Evolutionary conservation across 495 filamentous ascomycete species (phyloP).

Genomic region (Tuber microsphaerosporum): DNA sequence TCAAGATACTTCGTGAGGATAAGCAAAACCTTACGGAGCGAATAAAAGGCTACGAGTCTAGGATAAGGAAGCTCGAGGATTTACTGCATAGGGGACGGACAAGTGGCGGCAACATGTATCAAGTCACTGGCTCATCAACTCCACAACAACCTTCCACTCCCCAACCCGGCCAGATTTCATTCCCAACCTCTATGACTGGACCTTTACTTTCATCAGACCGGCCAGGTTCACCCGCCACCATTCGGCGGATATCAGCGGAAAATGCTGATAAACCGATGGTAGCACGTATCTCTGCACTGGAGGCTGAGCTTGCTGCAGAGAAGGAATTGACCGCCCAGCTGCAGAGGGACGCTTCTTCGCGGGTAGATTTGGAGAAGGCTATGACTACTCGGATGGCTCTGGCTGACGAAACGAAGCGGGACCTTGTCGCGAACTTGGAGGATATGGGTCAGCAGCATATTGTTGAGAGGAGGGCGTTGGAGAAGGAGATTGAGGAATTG

Average conservation of each 20-base stretch:
- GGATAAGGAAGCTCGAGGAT: slow-evolving; percentile 86
- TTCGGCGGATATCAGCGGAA: slow-evolving; percentile 30
- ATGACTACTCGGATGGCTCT: slow-evolving; percentile 53
- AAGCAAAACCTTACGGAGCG: slow-evolving; percentile 68
- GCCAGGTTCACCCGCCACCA: slow-evolving; percentile 45
- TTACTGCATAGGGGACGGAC: slow-evolving; percentile 61
- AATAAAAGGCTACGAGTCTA: slow-evolving; percentile 84
- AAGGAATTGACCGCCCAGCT: slow-evolving; percentile 53
- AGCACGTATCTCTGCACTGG: slow-evolving; percentile 64
- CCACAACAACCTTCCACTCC: slow-evolving; percentile 58
- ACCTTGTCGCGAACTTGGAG: slow-evolving; percentile 90
- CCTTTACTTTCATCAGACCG: slow-evolving; percentile 32
- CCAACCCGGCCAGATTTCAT: slow-evolving; percentile 29
- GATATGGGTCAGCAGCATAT: slow-evolving; percentile 81
- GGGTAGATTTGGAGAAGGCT: slow-evolving; percentile 55
- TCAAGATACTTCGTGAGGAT: slow-evolving; percentile 62
- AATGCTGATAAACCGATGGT: slow-evolving; percentile 41
- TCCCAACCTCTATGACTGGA: slow-evolving; percentile 9
- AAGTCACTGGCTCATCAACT: slow-evolving; percentile 45
- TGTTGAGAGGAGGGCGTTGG: slow-evolving; percentile 70
- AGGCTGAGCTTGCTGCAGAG: slow-evolving; percentile 66
- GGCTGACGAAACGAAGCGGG: slow-evolving; percentile 84
- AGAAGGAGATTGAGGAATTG: slow-evolving; percentile 66
- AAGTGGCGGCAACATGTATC: slow-evolving; percentile 43
- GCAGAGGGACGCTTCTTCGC: slow-evolving; percentile 54